Evolutionary conservation across 139 green algal species (phyloP), one percentile per base, ranked within the genome.

Genomic region (Diplosphaera chodatii): DNA sequence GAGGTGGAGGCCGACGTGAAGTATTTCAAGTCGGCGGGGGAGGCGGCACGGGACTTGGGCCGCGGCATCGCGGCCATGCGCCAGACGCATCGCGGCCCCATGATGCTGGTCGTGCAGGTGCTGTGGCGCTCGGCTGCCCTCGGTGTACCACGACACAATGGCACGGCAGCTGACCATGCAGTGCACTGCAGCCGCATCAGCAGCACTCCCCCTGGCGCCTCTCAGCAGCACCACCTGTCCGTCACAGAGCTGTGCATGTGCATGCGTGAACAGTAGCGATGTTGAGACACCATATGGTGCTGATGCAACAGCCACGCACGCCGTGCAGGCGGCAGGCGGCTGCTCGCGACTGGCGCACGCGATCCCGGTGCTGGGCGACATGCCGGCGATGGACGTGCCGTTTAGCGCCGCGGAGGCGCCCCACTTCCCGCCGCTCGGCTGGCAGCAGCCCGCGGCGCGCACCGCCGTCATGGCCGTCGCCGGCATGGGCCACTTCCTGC

Each of bases 391-490:
- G 13, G 73, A 83, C 63, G 74, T 89, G 40, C 84, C 86, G 4
- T 37, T 59, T 20, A 77, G 85, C 66, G 65, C 75, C 2, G 74
- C 75, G 30, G 83, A 91, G 70, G 66, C 48, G 4, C 63, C 72
- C 30, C 41, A 33, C 10, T 92, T 91, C 78, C 85, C 86, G 1
- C 66, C 86, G 1, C 82, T 97, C 67, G 84, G 86, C 66, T 98
- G 93, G 93, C 92, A 97, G 83, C 65, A 81, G 40, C 78, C 77
- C 1, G 90, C 88, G 1, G 85, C 82, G 29, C 79, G 84, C 16
- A 67, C 76, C 0, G 91, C 86, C 1, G 55, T 89, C 25, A 64
- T 78, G 31, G 84, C 84, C 55, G 69, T 85, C 29, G 82, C 83
- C 8, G 71, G 64, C 4, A 74, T 78, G 6, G 79, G 71, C 6